Evolutionary conservation across 208 protist species (phyloP).

Genomic region (Crithidia expoeki): DNA sequence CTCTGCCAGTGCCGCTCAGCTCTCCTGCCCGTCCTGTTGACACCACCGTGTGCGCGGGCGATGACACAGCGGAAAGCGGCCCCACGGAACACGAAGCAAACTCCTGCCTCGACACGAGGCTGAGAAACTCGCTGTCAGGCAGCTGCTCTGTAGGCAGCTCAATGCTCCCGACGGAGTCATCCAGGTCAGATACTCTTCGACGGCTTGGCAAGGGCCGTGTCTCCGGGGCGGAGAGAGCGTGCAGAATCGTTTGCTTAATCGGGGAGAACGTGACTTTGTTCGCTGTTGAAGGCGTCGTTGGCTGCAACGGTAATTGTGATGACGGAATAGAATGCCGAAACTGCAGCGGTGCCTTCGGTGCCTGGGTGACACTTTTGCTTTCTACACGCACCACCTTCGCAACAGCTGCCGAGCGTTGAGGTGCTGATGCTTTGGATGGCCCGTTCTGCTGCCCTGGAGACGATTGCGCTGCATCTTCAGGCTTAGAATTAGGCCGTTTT

Average conservation of each 20-base stretch:
- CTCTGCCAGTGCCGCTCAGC: no score
- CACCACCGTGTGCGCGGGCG: neutral
- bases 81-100: neutral
- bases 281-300: neutral
- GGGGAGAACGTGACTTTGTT: neutral
- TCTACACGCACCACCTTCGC: neutral
- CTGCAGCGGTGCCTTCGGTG: neutral
- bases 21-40: neutral
- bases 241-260: neutral
- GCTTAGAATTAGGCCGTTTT: neutral
- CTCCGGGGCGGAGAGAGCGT: neutral
- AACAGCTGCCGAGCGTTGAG: neutral
- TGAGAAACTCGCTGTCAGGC: constrained; percentile 11
- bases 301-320: neutral
- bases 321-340: neutral
- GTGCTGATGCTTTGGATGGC: no score
- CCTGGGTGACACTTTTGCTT: no score
- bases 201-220: neutral
- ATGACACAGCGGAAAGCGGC: neutral
- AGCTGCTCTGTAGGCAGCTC: constrained; percentile 19
- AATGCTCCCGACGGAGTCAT: constrained; percentile 18
- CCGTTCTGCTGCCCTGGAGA: neutral
- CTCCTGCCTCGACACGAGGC: neutral
- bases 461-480: neutral
- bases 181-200: neutral